These are phyloP conservation scores for Pestalotiopsis sp. DNA, from an alignment of 2,329 filamentous ascomycete genomes.

Conservation along the genomic window DNA sequence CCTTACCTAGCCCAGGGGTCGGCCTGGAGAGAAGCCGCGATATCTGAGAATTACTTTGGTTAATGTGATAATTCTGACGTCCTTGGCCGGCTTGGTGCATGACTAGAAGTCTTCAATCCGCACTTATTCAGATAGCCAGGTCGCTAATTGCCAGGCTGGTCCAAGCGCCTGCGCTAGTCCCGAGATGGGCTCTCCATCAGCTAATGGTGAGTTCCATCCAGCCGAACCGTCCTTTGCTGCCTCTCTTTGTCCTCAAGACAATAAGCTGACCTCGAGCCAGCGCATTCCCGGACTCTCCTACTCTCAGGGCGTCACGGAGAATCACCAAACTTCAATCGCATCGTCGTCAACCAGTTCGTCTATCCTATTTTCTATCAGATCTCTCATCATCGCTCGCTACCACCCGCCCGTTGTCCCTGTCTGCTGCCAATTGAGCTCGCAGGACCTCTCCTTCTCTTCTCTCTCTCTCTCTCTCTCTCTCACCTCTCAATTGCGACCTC, in stretches of 20 bases:
- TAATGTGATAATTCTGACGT: no score
- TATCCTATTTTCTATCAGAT: conserved; percentile 25
- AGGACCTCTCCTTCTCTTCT: neutral
- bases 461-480: neutral
- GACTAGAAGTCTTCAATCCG: neutral
- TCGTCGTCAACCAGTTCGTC: conserved; percentile 30
- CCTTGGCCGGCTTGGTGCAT: no score
- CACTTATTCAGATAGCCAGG: neutral
- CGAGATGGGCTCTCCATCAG: neutral
- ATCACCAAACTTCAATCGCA: conserved; percentile 9
- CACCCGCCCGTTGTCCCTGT: conserved; percentile 17
- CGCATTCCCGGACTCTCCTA: conserved; percentile 11
- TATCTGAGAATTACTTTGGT: no score
- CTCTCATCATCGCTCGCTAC: conserved; percentile 19
- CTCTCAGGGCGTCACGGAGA: conserved; percentile 13
- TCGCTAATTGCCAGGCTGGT: neutral
- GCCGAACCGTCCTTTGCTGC: neutral
- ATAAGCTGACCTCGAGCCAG: conserved; percentile 10
- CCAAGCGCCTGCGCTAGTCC: neutral
- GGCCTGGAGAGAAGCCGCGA: no score
- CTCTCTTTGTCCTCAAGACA: conserved; percentile 5
- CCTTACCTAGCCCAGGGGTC: no score
- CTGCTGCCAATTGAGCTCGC: conserved; percentile 13
- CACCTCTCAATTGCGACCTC: conserved; percentile 3
- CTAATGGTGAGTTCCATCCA: neutral